These are phyloP conservation scores for Phlegmacium glaucopus DNA, from an alignment of 768 basidiomycete genomes.

Conservation along the genomic window DNA sequence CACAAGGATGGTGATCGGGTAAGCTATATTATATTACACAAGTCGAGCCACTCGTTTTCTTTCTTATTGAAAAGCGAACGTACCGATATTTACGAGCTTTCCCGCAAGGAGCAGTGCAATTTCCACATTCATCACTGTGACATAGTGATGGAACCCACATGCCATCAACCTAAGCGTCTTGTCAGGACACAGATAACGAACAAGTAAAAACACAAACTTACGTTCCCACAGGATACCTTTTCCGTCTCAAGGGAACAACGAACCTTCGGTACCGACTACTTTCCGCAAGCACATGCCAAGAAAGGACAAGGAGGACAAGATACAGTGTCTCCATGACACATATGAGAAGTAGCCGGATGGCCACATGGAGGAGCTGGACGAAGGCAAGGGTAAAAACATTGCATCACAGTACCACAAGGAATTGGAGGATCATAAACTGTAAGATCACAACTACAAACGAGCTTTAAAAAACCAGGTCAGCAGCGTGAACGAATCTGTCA, in stretches of 20 bases:
- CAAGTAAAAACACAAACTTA: constrained; percentile 28
- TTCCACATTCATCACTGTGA: constrained; percentile 79
- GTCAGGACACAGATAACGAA: neutral
- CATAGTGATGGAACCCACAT: constrained; percentile 93
- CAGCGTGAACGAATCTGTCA: too few relatives aligned
- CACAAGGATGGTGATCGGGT: constrained; percentile 73
- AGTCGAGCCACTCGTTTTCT: neutral
- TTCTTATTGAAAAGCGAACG: constrained; percentile 18
- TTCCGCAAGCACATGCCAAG: constrained; percentile 90
- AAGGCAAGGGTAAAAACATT: constrained; percentile 79
- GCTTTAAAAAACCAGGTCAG: constrained; percentile 20
- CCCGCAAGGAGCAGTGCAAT: constrained; percentile 75
- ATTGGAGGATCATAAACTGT: constrained; percentile 88
- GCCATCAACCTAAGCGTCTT: constrained; percentile 51
- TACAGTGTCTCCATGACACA: constrained; percentile 71
- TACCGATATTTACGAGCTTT: constrained; percentile 86
- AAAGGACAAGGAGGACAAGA: constrained; percentile 87
- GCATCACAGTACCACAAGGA: constrained; percentile 77
- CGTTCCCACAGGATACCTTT: constrained; percentile 85
- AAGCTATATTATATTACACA: constrained; percentile 48
- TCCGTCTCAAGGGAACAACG: constrained; percentile 75
- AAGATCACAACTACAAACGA: constrained; percentile 81
- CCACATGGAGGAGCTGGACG: constrained; percentile 72
- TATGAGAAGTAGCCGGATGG: constrained; percentile 73
- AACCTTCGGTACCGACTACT: constrained; percentile 75